Evolutionary conservation across 495 filamentous ascomycete genomes (phyloP).

Genomic region (Penicillium cinerascens): DNA sequence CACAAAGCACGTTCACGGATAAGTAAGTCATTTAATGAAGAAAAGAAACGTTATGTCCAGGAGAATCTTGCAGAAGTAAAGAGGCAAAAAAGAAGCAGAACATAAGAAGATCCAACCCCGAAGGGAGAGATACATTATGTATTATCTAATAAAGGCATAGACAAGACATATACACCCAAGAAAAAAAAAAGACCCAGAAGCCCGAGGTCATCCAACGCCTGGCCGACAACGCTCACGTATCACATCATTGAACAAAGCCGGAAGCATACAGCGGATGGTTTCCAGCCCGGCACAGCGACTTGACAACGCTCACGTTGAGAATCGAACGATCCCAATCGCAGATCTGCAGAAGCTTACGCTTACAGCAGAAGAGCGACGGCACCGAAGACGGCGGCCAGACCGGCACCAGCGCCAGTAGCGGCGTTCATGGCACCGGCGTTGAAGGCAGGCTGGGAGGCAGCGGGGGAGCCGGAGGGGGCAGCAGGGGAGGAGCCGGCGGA

Average conservation of each 20-base stretch:
- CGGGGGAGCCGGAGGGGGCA: constrained; percentile 34
- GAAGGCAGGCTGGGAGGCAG: constrained; percentile 47
- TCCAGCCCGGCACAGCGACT: background rate
- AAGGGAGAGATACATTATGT: constrained; percentile 17
- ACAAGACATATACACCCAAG: constrained; percentile 25
- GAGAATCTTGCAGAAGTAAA: constrained; percentile 11
- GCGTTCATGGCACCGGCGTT: constrained; percentile 49
- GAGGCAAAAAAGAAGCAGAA: constrained; percentile 3
- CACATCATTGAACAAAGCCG: background rate
- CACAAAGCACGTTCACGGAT: background rate
- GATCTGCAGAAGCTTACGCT: constrained; percentile 13
- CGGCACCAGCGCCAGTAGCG: constrained; percentile 58
- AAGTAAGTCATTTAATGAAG: background rate
- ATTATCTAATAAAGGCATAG: constrained; percentile 26
- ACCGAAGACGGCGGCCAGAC: constrained; percentile 72
- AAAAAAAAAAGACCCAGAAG: constrained; percentile 8
- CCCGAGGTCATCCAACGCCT: constrained; percentile 10
- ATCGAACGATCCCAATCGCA: constrained; percentile 8
- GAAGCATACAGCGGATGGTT: constrained; percentile 8
- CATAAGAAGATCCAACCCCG: constrained; percentile 8
- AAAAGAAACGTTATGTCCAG: constrained; percentile 20
- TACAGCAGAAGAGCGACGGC: constrained; percentile 73
- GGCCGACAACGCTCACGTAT: background rate
- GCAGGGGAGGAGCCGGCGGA: constrained; percentile 10
- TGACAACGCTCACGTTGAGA: background rate